phyloP scores from a whole-genome alignment of 148 eudicot species.

The Arbutus unedo region DNA sequence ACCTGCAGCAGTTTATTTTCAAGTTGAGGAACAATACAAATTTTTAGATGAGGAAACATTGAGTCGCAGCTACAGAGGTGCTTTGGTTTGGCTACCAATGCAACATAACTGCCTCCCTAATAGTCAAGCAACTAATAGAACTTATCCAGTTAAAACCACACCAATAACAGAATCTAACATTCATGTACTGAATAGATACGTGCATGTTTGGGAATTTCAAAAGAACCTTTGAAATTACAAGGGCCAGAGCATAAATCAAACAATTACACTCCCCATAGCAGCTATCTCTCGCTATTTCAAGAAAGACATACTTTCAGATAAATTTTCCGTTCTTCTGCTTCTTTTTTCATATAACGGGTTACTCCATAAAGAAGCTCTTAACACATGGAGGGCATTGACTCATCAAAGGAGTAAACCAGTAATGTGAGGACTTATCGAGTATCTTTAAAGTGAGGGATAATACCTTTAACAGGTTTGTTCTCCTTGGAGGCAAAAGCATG shows the following conservation, averaged over 20 bases:
- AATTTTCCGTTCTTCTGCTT: background rate
- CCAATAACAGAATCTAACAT: background rate
- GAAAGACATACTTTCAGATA: background rate
- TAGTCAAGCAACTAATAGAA: background rate
- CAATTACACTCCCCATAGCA: background rate
- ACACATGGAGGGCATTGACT: background rate
- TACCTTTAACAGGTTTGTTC: conserved; percentile 34
- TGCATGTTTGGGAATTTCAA: background rate
- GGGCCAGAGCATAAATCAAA: background rate
- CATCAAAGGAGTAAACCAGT: background rate
- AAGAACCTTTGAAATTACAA: background rate
- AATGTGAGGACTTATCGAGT: background rate
- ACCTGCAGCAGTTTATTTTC: conserved; percentile 38
- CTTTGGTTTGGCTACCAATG: background rate
- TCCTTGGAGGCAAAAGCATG: conserved; percentile 21
- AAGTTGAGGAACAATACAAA: conserved; percentile 5
- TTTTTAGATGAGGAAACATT: background rate
- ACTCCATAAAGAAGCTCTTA: background rate
- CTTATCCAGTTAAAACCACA: background rate
- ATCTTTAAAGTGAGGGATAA: background rate
- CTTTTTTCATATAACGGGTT: background rate
- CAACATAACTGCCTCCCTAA: background rate
- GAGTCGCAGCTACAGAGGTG: background rate
- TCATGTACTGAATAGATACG: background rate
- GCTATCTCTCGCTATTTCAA: background rate